These are phyloP conservation scores for Alternaria sp. DNA, from an alignment of 2,329 filamentous ascomycete species.

Conservation along the genomic window DNA sequence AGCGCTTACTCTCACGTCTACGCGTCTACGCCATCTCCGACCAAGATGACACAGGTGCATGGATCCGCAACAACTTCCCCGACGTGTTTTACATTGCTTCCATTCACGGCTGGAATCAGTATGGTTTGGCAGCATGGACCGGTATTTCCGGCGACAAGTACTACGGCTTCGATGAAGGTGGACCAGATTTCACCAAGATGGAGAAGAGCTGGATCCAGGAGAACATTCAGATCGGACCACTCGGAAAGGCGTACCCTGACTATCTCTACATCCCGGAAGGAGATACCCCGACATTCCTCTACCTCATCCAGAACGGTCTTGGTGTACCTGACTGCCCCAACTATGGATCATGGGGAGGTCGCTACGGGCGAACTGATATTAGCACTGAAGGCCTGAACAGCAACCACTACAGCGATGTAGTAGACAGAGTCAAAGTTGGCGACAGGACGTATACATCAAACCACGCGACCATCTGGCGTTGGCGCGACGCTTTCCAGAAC, in stretches of 20 bases:
- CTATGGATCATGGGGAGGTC: conserved; percentile 59
- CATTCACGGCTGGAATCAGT: conserved; percentile 63
- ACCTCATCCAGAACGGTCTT: conserved; percentile 57
- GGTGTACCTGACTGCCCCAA: conserved; percentile 55
- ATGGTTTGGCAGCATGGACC: conserved; percentile 61
- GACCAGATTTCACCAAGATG: conserved; percentile 57
- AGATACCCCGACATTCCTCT: conserved; percentile 60
- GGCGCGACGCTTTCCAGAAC: conserved; percentile 59
- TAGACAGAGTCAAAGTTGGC: conserved; percentile 45
- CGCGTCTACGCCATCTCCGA: conserved; percentile 60
- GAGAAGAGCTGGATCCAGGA: conserved; percentile 60
- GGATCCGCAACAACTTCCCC: conserved; percentile 62
- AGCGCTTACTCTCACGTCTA: conserved; percentile 40
- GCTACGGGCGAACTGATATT: conserved; percentile 48
- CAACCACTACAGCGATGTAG: conserved; percentile 49
- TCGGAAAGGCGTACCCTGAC: conserved; percentile 53
- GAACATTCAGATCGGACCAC: conserved; percentile 60
- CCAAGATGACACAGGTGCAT: conserved; percentile 63
- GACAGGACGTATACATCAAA: conserved; percentile 49
- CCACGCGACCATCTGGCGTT: conserved; percentile 61
- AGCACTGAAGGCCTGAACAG: conserved; percentile 44
- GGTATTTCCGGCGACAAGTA: conserved; percentile 61
- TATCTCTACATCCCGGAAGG: conserved; percentile 61
- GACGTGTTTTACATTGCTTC: conserved; percentile 63
- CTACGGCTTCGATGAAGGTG: conserved; percentile 57